Evolutionary conservation across 2,329 filamentous ascomycete genomes (phyloP).

Genomic region (Aquanectria penicillioides): DNA sequence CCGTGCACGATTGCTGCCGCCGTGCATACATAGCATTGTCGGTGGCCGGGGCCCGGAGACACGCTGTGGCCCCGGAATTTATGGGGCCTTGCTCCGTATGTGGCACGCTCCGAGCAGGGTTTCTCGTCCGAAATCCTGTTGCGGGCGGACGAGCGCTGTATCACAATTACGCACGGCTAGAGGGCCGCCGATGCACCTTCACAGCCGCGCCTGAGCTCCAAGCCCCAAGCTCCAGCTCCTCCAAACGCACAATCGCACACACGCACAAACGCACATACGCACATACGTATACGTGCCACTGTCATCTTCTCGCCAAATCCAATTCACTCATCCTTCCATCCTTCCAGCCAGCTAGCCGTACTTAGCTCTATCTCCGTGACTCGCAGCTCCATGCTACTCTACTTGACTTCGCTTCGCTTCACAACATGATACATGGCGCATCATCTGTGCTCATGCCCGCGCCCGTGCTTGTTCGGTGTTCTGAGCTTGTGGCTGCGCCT

Average conservation of each 20-base stretch:
- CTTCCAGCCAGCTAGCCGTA: neutral
- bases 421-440: conserved; percentile 8
- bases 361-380: neutral
- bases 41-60: conserved; percentile 16
- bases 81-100: conserved; percentile 14
- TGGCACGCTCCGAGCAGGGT: conserved; percentile 1
- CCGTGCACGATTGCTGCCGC: conserved; percentile 1
- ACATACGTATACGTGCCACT: conserved; percentile 6
- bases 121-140: conserved; percentile 7
- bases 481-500: neutral
- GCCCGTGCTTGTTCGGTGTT: neutral
- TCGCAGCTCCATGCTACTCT: too few relatives aligned
- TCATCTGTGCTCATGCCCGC: neutral
- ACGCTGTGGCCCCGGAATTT: conserved; percentile 15
- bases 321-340: neutral
- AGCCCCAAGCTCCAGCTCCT: too few relatives aligned
- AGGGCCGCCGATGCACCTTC: too few relatives aligned
- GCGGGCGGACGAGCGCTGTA: conserved; percentile 10
- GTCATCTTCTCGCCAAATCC: conserved; percentile 10
- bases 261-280: too few relatives aligned
- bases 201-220: too few relatives aligned
- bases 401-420: conserved; percentile 14
- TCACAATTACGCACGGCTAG: conserved; percentile 9
- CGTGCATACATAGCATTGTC: conserved; percentile 7
- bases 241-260: too few relatives aligned